phyloP scores from a whole-genome alignment of 2,329 filamentous ascomycete genomes.

The Aureobasidium sp. region DNA sequence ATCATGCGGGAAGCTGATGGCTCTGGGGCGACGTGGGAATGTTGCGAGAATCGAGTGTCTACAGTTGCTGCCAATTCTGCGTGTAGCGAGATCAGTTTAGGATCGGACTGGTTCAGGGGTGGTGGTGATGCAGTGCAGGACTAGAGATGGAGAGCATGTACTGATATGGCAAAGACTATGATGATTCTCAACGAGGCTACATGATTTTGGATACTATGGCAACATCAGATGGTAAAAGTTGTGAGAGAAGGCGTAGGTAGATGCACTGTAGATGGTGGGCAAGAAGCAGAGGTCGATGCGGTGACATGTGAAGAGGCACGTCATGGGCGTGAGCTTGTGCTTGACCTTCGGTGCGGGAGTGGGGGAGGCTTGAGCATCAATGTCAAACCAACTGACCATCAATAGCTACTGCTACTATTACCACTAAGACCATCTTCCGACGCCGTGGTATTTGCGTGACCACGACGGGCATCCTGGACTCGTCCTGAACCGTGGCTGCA shows the following conservation, averaged over 20 bases:
- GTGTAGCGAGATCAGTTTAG: background rate
- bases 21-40: conserved; percentile 53
- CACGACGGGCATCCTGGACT: background rate
- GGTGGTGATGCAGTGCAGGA: background rate
- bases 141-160: background rate
- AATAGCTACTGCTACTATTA: background rate
- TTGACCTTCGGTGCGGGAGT: background rate
- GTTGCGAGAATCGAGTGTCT: conserved; percentile 16
- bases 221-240: background rate
- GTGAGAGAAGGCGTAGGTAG: background rate
- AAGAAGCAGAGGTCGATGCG: background rate
- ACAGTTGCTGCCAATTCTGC: background rate
- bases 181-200: background rate
- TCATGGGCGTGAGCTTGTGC: background rate
- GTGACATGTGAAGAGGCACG: background rate
- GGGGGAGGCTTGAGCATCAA: background rate
- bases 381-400: background rate
- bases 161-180: background rate
- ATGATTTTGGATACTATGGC: background rate
- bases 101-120: background rate
- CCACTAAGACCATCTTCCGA: background rate
- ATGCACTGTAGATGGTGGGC: too few species aligned
- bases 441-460: background rate
- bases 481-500: conserved; percentile 8
- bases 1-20: conserved; percentile 52